A percentile compares a stretch with the other conserved stretches of the same genome.
These are phyloP conservation scores for Pseudodiploospora longispora DNA, from an alignment of 2,329 filamentous ascomycete genomes.

Conservation along the genomic window DNA sequence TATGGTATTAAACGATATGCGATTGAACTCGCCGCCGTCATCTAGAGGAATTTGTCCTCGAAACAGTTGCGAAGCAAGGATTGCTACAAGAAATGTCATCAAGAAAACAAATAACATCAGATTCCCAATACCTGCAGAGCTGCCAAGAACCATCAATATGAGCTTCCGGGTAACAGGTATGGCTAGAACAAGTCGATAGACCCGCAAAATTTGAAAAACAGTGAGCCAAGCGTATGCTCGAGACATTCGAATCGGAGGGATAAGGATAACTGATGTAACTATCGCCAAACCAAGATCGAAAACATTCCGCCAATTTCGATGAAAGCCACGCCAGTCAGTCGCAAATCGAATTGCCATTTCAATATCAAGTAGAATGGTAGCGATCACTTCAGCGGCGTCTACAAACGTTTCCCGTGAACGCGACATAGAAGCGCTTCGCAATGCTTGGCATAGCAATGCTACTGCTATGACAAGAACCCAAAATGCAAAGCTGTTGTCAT, in stretches of 20 bases:
- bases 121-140: constrained; percentile 85
- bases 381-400: constrained; percentile 59
- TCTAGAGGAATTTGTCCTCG: constrained; percentile 72
- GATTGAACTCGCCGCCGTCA: constrained; percentile 50
- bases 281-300: constrained; percentile 75
- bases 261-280: constrained; percentile 74
- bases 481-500: constrained; percentile 63
- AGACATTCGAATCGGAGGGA: constrained; percentile 69
- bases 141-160: constrained; percentile 81
- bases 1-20: constrained; percentile 78
- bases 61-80: constrained; percentile 89
- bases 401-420: constrained; percentile 55
- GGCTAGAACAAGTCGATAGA: constrained; percentile 85
- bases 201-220: constrained; percentile 84
- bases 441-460: constrained; percentile 70
- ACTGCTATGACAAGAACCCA: constrained; percentile 78
- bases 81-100: constrained; percentile 86
- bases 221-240: constrained; percentile 82
- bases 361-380: constrained; percentile 69
- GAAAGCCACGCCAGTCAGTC: constrained; percentile 75
- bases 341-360: constrained; percentile 77
- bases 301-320: constrained; percentile 64
- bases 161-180: constrained; percentile 81
- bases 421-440: constrained; percentile 70
- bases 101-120: constrained; percentile 94